Base-by-base conservation (phyloP, 2,329 filamentous ascomycete genomes). In the Emergomyces orientalis region DNA sequence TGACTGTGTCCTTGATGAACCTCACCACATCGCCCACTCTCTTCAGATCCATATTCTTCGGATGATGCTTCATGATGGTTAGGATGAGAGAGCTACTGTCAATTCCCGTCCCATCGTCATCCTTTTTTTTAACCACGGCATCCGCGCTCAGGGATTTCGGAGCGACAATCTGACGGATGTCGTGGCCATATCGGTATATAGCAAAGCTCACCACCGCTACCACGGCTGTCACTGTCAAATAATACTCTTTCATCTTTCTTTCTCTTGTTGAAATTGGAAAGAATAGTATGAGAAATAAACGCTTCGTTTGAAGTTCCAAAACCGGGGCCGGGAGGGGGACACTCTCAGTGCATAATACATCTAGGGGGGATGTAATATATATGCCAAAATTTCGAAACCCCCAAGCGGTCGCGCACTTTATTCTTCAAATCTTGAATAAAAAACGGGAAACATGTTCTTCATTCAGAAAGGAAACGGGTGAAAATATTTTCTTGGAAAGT, bases 21-120 rank as follows among this genome's bases (percentile, higher is more conserved):
- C 45, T 32, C 14, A 63, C 41, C 6, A 63, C 56, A 41, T 63
- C 51, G 37, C 56, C 25, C 8, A 63, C 43, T 43, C 41, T 39
- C 32, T 54, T 49, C 30, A 37, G 55, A 43, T 63, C 55, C 61
- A 63, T 63, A 59, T 63, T 59, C 56, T 63, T 63, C 9, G 61
- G 61, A 19, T 52, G 61, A 45, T 63, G 39, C 45, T 60, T 63
- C 43, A 63, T 30, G 57, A 63, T 25, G 4, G 55, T 25, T 25
- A 63, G 11, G 30, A 63, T 45, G 34, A 63, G 56, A 32, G 61
- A 63, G 45, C 30, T 7, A 45, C 47, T 60, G 8, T 59, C 61
- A n/a, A 59, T 34, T 27, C 52, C 60, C 14, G 49, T 55, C 41
- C 54, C 54, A 56, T 61, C 60, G 2, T 55, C 8, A n/a, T 54